Evolutionary conservation across 176 grass and related monocot species (phyloP).

Genomic region (Musa beccarii): DNA sequence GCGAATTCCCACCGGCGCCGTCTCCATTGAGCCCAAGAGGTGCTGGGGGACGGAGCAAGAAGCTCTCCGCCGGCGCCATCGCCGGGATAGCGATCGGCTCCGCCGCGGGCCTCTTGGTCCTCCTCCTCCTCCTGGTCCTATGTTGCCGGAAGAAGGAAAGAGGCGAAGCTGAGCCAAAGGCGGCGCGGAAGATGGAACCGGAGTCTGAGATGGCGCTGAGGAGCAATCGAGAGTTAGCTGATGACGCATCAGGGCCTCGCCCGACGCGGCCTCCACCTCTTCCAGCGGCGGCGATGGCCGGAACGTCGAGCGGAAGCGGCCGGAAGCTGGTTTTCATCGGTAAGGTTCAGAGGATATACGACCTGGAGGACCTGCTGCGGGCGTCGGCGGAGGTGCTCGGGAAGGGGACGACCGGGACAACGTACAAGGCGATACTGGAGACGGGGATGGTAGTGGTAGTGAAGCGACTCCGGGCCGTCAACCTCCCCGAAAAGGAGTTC

Average conservation of each 20-base stretch:
- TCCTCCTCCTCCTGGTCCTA: constrained; percentile 33
- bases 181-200: constrained; percentile 23
- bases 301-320: constrained; percentile 1
- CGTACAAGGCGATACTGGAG: constrained; percentile 74
- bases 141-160: constrained; percentile 11
- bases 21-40: not conserved
- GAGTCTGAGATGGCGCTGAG: constrained; percentile 46
- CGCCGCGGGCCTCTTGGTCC: constrained; percentile 22
- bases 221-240: constrained; percentile 43
- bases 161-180: constrained; percentile 14
- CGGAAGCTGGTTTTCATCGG: constrained; percentile 77
- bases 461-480: constrained; percentile 64
- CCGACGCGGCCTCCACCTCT: constrained; percentile 12
- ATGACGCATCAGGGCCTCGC: constrained; percentile 21
- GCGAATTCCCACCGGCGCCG: constrained; percentile 5
- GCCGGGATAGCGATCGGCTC: constrained; percentile 54
- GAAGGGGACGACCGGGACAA: constrained; percentile 75
- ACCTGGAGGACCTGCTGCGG: constrained; percentile 70
- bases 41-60: constrained; percentile 1
- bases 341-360: constrained; percentile 47
- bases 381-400: constrained; percentile 80
- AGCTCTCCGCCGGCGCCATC: constrained; percentile 46
- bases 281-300: not conserved
- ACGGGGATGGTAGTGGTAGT: constrained; percentile 53
- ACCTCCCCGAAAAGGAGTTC: constrained; percentile 61